Conservation (phyloP, 2,329 filamentous ascomycete species). For the Neonectria faginata region DNA sequence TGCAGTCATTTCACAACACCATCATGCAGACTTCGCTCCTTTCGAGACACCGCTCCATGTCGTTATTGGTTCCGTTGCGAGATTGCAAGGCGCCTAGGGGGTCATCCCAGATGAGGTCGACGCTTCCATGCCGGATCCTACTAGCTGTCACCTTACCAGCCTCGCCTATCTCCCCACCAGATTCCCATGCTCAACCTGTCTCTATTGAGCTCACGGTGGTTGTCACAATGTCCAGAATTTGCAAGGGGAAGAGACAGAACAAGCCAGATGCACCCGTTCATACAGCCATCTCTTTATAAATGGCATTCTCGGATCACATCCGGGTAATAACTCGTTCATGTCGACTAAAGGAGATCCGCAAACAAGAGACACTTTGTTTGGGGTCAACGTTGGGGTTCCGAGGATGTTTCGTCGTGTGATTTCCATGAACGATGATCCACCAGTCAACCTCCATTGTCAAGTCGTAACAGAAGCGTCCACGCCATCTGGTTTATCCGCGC, state of each 20-base stretch:
- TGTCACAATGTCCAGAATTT: neutral
- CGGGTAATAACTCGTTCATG: neutral
- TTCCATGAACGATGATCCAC: neutral
- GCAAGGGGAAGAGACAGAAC: neutral
- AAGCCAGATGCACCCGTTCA: neutral
- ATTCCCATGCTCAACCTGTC: neutral
- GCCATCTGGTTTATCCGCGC: neutral
- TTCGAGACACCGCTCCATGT: neutral
- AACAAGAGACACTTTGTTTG: conserved; percentile 3
- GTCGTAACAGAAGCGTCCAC: neutral
- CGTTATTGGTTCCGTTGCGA: neutral
- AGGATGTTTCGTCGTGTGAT: neutral
- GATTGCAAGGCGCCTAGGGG: neutral
- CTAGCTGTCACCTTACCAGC: neutral
- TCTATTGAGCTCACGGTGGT: neutral
- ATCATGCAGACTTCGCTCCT: neutral
- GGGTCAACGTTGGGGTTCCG: too few relatives aligned
- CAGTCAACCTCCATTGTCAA: neutral
- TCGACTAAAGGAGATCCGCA: conserved; percentile 2
- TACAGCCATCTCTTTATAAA: neutral
- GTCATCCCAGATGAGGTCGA: neutral
- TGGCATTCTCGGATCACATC: neutral
- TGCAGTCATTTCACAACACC: neutral
- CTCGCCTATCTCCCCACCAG: neutral
- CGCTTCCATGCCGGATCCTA: neutral